These are phyloP conservation scores for Escovopsis sp. DNA, from an alignment of 2,329 filamentous ascomycete species.

Conservation along the genomic window DNA sequence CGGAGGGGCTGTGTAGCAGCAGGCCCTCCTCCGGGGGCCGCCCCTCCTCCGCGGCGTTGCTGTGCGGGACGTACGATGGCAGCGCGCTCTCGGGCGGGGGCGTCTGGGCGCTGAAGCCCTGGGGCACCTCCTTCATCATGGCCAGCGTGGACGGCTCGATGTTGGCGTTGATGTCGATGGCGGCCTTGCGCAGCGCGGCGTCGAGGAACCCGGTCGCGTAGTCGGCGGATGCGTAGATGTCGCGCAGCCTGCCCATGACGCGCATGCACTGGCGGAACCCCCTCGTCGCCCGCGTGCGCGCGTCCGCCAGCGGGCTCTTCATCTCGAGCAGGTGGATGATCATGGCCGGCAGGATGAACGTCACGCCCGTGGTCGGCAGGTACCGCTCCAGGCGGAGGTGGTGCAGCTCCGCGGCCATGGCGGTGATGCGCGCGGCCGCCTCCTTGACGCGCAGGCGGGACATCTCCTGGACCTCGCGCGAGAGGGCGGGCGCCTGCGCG, in stretches of 20 bases:
- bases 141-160: conserved; percentile 18
- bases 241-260: conserved; percentile 73
- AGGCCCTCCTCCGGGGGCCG: no score
- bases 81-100: conserved; percentile 34
- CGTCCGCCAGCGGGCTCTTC: conserved; percentile 62
- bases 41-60: conserved; percentile 7
- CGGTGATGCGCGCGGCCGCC: conserved; percentile 73
- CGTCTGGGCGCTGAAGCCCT: conserved; percentile 29
- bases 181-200: conserved; percentile 74
- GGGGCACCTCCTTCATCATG: conserved; percentile 22
- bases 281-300: conserved; percentile 57
- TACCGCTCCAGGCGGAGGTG: conserved; percentile 59
- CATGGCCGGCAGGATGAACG: conserved; percentile 79
- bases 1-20: no score
- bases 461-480: conserved; percentile 62
- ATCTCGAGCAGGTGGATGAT: conserved; percentile 90
- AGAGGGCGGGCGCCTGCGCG: conserved; percentile 32
- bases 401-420: conserved; percentile 66
- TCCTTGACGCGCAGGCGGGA: conserved; percentile 72
- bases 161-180: conserved; percentile 49
- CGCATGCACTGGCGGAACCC: conserved; percentile 89
- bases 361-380: conserved; percentile 80
- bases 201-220: conserved; percentile 93
- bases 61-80: conserved; percentile 4
- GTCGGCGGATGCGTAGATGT: conserved; percentile 88